Base-by-base conservation (phyloP, 2,329 filamentous ascomycete species). In the Aspergillus aculeatus region DNA sequence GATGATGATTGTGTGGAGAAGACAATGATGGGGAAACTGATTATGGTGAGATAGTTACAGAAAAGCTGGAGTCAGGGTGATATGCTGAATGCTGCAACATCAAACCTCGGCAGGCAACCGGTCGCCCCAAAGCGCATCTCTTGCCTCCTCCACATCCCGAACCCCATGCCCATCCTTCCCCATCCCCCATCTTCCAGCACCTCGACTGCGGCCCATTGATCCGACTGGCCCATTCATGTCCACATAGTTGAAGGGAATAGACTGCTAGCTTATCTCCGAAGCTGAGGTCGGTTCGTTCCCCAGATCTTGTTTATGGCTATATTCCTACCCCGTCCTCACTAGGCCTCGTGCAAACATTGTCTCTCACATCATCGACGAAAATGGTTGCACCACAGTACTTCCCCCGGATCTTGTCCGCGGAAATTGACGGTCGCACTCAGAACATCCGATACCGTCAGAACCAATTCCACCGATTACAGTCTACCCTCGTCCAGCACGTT, bases 381-480 rank as follows among this genome's bases (percentile, higher is more conserved):
- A 64, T 66, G 64, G 54, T 60, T 21, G 49, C 60, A 14, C 54
- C 62, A 23, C 56, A 57, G 1, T 57, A 54, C 32, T 66, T 62
- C 60, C 70, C 60, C 48, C 72, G 73, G 6, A 64, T 80, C 11
- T 54, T 72, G 35, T 66, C 69, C n/a, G 68, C 75, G 26, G 67
- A 71, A 35, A 64, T 75, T 16, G 78, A 81, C 60, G 76, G 77
- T 35, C 73, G 77, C 2, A 67, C 73, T 2, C 68, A 74, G 16
- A 77, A 75, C 58, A 69, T 73, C 24, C 68, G 73, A 16, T 78
- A 75, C 62, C 73, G 75, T 2, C 77, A 79, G 56, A 61, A 67
- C 4, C 77, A 79, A 60, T 74, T 81, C 23, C 69, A 72, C 47
- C 64, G 63, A 9, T 67, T 81, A 1, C 77, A 79, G 57, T 52